Evolutionary conservation across 1,284 basidiomycete genomes (phyloP).

Genomic region (Marasmius tenuissimus): DNA sequence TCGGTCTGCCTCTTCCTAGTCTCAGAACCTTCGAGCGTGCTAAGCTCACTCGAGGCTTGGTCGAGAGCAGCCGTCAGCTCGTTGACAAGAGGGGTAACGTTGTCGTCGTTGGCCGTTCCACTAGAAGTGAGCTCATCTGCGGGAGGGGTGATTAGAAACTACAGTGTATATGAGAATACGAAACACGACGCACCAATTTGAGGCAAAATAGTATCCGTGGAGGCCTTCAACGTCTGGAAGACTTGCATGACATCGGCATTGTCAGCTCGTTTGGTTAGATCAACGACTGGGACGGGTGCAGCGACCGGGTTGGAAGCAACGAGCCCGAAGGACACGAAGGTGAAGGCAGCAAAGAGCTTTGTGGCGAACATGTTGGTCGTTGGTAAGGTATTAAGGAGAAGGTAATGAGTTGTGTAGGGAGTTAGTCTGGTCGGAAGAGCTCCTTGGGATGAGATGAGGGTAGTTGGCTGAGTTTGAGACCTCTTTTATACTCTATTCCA

Average conservation of each 20-base stretch:
- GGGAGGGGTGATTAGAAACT: not conserved
- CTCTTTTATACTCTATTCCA: too few species aligned
- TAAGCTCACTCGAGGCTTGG: slow-evolving; percentile 21
- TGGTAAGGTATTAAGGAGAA: not conserved
- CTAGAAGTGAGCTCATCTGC: slow-evolving; percentile 20
- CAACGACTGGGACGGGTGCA: not conserved
- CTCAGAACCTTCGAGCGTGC: slow-evolving; percentile 15
- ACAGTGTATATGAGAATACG: not conserved
- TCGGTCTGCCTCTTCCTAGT: slow-evolving; percentile 21
- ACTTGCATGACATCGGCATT: slow-evolving; percentile 8
- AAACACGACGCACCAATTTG: slow-evolving; percentile 10
- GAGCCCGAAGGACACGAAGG: slow-evolving; percentile 9
- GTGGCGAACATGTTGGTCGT: not conserved
- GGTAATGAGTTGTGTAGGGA: not conserved
- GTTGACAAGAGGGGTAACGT: slow-evolving; percentile 27
- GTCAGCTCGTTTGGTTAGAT: slow-evolving; percentile 8
- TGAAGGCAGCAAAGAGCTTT: slow-evolving; percentile 7
- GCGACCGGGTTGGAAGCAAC: slow-evolving; percentile 7
- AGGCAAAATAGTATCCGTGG: slow-evolving; percentile 11
- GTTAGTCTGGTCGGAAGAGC: too few species aligned
- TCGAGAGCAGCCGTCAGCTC: slow-evolving; percentile 25
- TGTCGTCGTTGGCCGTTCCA: slow-evolving; percentile 21
- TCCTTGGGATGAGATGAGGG: too few species aligned
- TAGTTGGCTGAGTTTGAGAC: too few species aligned
- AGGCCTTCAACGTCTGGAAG: slow-evolving; percentile 10